Base-by-base conservation (phyloP, 1,284 basidiomycete genomes). In the Microstroma glucosiphilum region DNA sequence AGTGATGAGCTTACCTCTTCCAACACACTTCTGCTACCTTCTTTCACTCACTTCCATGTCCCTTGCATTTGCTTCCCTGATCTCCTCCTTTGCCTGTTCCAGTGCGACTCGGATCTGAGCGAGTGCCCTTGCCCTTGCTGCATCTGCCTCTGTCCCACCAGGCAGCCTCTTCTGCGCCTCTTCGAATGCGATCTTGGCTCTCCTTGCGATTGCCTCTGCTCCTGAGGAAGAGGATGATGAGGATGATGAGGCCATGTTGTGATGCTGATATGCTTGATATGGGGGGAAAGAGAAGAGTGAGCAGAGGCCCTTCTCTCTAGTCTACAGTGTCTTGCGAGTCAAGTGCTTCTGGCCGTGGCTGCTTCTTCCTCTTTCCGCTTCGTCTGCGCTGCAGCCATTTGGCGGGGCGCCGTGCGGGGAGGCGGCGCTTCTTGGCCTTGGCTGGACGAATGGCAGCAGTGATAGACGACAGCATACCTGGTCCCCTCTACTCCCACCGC, bases 41-140 rank as follows among this genome's bases (percentile, higher is more conserved):
- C 9, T 57, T 25, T n/a, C 17, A 15, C 59, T 60, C 6, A 70
- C 69, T n/a, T 61, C 63, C 58, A 79, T 69, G 57, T 79, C 77
- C 3, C 58, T 46, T n/a, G 30, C 23, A 58, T 79, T 79, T 2
- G 77, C 77, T 1, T 42, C 43, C 13, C 61, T 40, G 54, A 79
- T 73, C 49, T 67, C 66, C 11, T 62, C 12, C 13, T 64, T 63
- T 56, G 63, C 53, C 0, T 43, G n/a, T 43, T 73, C 69, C n/a
- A 78, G 71, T 0, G 68, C 67, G 6, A 37, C 11, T 15, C 68
- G 62, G 58, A 78, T 75, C 48, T 63, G 60, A 21, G 58, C 58
- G 17, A 78, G 69, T 13, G 71, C 72, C 0, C 62, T 54, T 0
- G 63, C 63, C 6, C 75, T 70, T 0, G 58, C 73, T 15, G 71